Evolutionary conservation across 2,329 filamentous ascomycete genomes (phyloP), one percentile per base, ranked within the genome.

Genomic region (Ilyonectria mors-panacis): DNA sequence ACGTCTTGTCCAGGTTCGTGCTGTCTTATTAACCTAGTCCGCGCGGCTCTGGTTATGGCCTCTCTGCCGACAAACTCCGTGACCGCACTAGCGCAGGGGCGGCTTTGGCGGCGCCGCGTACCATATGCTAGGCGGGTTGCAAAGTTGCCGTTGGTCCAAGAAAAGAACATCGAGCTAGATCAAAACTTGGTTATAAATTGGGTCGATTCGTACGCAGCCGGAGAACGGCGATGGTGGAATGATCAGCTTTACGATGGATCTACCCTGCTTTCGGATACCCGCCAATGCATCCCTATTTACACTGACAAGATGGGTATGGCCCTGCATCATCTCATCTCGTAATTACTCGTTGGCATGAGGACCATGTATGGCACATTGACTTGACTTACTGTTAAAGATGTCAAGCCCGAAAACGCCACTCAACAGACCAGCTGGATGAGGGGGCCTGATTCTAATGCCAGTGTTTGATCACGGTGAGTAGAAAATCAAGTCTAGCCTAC

Each of bases 11-110:
- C 44, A 48, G 56, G 10, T 26, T 55, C 33, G 33, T 57, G 51
- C 33, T 50, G 59, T 63, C 33, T 50, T 37, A 26, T 50, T 37
- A 19, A 59, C 15, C 45, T 35, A 35, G 39, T 48, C 35, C 50
- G 23, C 44, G 44, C 44, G 61, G 17, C 61, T 64, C 51, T 35
- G 35, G 26, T 47, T 30, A 48, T 42, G 47, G 54, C 45, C 33
- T 30, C 30, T 45, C 62, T 37, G n/a, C 50, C 53, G n/a, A 26
- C 26, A 21, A 17, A 30, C 37, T 47, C 13, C 30, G 23, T 23
- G 26, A 42, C 15, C 47, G 44, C 69, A 70, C 69, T 70, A 69
- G 63, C 66, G 69, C 69, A 70, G 67, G 69, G 69, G 63, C 45
- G 28, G 54, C 28, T 67, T 67, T 66, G 63, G 57, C 59, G 53